Percentiles rank a stretch among this genome's conserved stretches.
These are phyloP conservation scores for Mallotus japonicus DNA, from an alignment of 441 rosid species.

Conservation along the genomic window DNA sequence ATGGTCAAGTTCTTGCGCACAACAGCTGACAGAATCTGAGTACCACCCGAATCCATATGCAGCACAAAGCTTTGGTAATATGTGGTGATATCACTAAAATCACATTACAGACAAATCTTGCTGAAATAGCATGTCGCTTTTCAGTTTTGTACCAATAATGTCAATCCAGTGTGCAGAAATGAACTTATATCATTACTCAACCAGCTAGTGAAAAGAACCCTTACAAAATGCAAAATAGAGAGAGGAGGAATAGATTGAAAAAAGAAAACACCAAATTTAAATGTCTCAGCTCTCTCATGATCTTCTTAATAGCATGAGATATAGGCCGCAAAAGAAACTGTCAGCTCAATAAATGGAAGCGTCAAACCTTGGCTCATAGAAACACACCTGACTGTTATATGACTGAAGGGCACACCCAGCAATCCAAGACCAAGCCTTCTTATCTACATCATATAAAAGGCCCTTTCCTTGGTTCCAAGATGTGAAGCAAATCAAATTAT, in stretches of 20 bases:
- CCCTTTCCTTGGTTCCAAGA: slow-evolving; percentile 94
- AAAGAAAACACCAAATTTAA: background rate
- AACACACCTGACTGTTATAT: slow-evolving; percentile 86
- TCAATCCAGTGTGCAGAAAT: slow-evolving; percentile 12
- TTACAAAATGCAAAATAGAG: background rate
- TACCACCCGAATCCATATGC: background rate
- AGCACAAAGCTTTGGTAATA: background rate
- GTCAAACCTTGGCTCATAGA: slow-evolving; percentile 96
- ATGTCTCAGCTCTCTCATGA: slow-evolving; percentile 1
- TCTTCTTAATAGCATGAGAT: slow-evolving; percentile 1
- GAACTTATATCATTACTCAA: slow-evolving; percentile 14
- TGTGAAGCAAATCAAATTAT: slow-evolving; percentile 85
- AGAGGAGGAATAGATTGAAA: background rate
- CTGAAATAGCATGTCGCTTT: slow-evolving; percentile 21
- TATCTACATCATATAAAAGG: slow-evolving; percentile 80
- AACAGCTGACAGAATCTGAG: background rate
- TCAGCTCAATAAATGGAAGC: slow-evolving; percentile 47
- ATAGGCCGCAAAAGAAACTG: slow-evolving; percentile 2
- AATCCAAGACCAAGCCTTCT: slow-evolving; percentile 92
- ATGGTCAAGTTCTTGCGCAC: slow-evolving; percentile 1
- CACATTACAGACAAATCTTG: background rate
- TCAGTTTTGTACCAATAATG: slow-evolving; percentile 14
- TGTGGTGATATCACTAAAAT: slow-evolving; percentile 6
- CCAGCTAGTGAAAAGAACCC: slow-evolving; percentile 7
- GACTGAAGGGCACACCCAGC: slow-evolving; percentile 95